Evolutionary conservation across 306 rosid genomes (phyloP), one percentile per base, ranked within the genome.

Genomic region (Cucumis melo): DNA sequence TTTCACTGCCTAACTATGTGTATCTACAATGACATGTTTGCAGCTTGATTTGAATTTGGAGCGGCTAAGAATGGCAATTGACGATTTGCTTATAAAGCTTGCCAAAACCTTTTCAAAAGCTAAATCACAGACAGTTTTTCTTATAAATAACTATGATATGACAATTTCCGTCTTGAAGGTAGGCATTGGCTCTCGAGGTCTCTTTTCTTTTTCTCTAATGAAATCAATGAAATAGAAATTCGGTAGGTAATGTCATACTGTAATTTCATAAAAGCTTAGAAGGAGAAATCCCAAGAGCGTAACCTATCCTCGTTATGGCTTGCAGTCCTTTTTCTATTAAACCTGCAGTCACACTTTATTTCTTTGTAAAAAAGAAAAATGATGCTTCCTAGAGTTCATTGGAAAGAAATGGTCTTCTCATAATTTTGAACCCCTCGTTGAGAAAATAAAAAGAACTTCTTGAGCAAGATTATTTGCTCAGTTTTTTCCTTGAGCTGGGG

Each of bases 101-200:
- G 94, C 96, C 9, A 94, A 84, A 90, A 81, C 85, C 80, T 94
- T 94, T 83, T 78, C 89, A 46, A 94, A 81, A 83, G 80, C 91
- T 46, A 94, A 93, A 84, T 83, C 78, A 13, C 97, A 94, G 61
- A 94, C 88, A 2, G 93, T 91, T 77, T 94, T 94, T 91, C 92
- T 94, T 83, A 90, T 94, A 74, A 91, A 94, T 89, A 94, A 94
- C 83, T 94, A 94, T 17, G 98, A 94, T 80, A 94, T 91, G 98
- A 94, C 95, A 51, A 94, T 94, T 81, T 85, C 94, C 77, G 92
- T 94, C 73, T 78, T 91, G 77, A 94, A 94, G 98, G 98, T 91
- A 87, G 82, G 84, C 71, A 62, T 75, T 80, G 71, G 59, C 72
- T 39, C 62, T 19, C 42, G 56, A 23, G 81, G 50, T 48, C 77